A percentile compares a stretch with the other conserved stretches of the same genome.
Conservation (phyloP, 2,329 filamentous ascomycete species). For the Amauroascus niger region DNA sequence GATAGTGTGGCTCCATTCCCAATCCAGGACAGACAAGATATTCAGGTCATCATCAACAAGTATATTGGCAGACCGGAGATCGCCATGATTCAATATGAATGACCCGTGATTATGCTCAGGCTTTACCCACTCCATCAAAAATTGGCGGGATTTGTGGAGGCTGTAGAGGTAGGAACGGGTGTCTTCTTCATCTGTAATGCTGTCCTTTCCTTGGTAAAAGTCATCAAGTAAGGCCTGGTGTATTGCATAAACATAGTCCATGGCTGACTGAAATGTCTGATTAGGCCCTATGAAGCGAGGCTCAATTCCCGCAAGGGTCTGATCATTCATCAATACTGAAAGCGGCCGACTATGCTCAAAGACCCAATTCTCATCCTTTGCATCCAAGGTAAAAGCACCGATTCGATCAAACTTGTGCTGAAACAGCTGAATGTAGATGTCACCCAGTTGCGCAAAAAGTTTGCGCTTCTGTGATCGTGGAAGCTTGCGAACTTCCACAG, state of each 20-base stretch:
- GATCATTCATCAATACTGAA: conserved; percentile 5
- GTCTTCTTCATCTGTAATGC: conserved; percentile 11
- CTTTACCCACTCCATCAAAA: conserved; percentile 14
- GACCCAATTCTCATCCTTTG: conserved; percentile 7
- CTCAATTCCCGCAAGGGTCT: background rate
- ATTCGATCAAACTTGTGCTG: conserved; percentile 10
- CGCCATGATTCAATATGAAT: conserved; percentile 13
- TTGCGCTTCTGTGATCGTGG: background rate
- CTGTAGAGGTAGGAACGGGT: conserved; percentile 11
- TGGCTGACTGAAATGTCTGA: conserved; percentile 9
- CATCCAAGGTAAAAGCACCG: conserved; percentile 10
- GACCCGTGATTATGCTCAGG: conserved; percentile 12
- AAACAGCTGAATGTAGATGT: conserved; percentile 12
- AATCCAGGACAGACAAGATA: conserved; percentile 9
- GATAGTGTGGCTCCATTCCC: conserved; percentile 12
- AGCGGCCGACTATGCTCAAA: conserved; percentile 11
- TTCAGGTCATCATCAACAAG: conserved; percentile 11
- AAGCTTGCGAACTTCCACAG: background rate
- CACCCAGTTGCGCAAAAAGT: conserved; percentile 4
- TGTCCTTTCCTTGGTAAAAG: conserved; percentile 9
- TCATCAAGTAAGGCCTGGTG: conserved; percentile 10
- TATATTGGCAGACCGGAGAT: conserved; percentile 12
- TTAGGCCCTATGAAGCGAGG: background rate
- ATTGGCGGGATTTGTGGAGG: background rate
- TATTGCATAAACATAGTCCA: conserved; percentile 9